Percentiles rank a stretch among this genome's conserved stretches.
These are phyloP conservation scores for Hypomyces perniciosus DNA, from an alignment of 2,329 filamentous ascomycete genomes.

Conservation along the genomic window DNA sequence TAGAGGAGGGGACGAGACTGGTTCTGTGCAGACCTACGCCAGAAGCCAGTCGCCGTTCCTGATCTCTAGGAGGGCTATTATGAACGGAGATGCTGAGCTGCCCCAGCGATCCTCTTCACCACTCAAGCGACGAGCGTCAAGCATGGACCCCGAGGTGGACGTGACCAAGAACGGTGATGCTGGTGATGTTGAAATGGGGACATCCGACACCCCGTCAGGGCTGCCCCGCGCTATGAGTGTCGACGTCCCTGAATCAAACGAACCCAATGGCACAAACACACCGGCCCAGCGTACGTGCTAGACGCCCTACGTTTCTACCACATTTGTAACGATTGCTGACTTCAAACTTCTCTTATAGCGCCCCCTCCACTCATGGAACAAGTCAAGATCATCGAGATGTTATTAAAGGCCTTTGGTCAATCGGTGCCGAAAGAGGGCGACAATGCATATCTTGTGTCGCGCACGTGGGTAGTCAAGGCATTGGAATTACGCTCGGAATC, in stretches of 20 bases:
- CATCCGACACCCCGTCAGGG: conserved; percentile 4
- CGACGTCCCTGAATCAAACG: conserved; percentile 28
- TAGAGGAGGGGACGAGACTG: conserved; percentile 42
- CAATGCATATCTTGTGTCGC: conserved; percentile 71
- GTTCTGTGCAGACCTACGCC: conserved; percentile 31
- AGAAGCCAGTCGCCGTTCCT: conserved; percentile 50
- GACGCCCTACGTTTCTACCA: not conserved
- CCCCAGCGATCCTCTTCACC: conserved; percentile 59
- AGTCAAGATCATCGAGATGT: conserved; percentile 62
- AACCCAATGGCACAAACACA: conserved; percentile 14
- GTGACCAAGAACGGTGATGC: conserved; percentile 34
- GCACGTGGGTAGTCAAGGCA: conserved; percentile 70
- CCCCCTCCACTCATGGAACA: conserved; percentile 49
- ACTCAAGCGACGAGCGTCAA: conserved; percentile 57
- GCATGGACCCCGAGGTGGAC: conserved; percentile 49
- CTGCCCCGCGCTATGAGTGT: conserved; percentile 37
- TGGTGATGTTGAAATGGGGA: conserved; percentile 8
- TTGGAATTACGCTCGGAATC: conserved; percentile 57
- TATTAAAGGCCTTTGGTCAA: conserved; percentile 49
- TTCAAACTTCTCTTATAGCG: conserved; percentile 14
- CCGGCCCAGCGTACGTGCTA: conserved; percentile 23
- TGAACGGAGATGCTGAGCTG: conserved; percentile 53
- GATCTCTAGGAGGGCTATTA: conserved; percentile 47
- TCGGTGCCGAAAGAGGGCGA: conserved; percentile 61
- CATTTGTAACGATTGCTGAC: not conserved